phyloP scores from a whole-genome alignment of 257 asterid genomes.

The Avicennia marina region DNA sequence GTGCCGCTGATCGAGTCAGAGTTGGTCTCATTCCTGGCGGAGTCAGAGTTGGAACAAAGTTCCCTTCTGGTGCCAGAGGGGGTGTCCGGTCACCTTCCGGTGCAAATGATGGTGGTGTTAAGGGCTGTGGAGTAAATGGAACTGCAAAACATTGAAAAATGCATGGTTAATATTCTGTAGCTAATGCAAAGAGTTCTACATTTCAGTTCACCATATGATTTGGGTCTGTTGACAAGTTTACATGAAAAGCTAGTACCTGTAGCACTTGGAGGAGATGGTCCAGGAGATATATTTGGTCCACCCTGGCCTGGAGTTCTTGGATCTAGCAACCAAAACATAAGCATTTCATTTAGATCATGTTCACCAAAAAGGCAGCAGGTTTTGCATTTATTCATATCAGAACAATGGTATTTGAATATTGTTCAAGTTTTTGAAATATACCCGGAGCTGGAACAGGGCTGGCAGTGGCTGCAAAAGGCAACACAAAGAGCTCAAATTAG shows the following conservation, averaged over 20 bases:
- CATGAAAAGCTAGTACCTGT: conserved; percentile 1
- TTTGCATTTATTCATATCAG: neutral
- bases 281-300: conserved; percentile 33
- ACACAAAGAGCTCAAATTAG: neutral
- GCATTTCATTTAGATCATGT: too few species aligned
- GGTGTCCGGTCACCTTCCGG: conserved; percentile 12
- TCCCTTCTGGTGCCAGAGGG: conserved; percentile 20
- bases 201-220: too few species aligned
- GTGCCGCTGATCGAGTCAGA: conserved; percentile 42
- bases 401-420: neutral
- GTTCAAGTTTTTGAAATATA: conserved; percentile 17
- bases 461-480: conserved; percentile 37
- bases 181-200: too few species aligned
- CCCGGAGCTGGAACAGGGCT: conserved; percentile 73
- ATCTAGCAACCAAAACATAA: conserved; percentile 24
- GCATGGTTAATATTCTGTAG: neutral
- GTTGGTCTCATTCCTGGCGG: conserved; percentile 63
- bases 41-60: conserved; percentile 39
- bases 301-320: conserved; percentile 22
- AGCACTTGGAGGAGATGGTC: conserved; percentile 20
- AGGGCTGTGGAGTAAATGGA: conserved; percentile 33
- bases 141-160: conserved; percentile 22
- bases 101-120: conserved; percentile 26
- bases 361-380: too few species aligned
- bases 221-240: too few species aligned